Conservation (phyloP, 257 asterid species). For the Scutellaria baicalensis region DNA sequence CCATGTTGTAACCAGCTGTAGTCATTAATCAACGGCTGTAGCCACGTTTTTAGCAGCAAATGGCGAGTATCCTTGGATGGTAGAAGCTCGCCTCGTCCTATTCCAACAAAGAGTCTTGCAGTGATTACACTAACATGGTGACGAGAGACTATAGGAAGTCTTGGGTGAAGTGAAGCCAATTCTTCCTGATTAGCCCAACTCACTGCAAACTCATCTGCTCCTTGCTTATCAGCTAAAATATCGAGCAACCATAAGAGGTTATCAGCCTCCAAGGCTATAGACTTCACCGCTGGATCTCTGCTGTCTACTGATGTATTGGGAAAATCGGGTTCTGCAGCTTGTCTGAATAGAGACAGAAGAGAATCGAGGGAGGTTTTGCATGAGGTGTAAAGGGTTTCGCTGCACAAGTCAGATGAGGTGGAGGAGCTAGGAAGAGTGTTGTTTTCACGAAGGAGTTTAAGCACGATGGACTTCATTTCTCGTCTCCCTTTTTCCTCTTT, state of each 20-base stretch:
- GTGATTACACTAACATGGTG: conserved; percentile 71
- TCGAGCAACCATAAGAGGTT: conserved; percentile 84
- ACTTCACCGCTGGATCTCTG: conserved; percentile 38
- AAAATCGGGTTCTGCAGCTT: conserved; percentile 54
- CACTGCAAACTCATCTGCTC: conserved; percentile 67
- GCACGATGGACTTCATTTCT: conserved; percentile 75
- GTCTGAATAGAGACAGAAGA: conserved; percentile 49
- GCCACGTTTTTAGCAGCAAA: conserved; percentile 63
- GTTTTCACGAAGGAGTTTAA: conserved; percentile 73
- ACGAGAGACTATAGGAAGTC: conserved; percentile 42
- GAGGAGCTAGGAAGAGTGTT: conserved; percentile 48
- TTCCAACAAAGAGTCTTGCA: conserved; percentile 70
- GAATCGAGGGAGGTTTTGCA: conserved; percentile 59
- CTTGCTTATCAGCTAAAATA: conserved; percentile 57
- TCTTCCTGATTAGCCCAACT: conserved; percentile 68
- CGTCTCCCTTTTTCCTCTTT: conserved; percentile 82
- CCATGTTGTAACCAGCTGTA: conserved; percentile 85
- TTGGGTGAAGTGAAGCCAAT: conserved; percentile 50
- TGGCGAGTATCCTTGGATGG: conserved; percentile 73
- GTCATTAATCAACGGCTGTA: conserved; percentile 74
- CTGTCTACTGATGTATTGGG: conserved; percentile 7
- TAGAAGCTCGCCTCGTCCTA: conserved; percentile 84
- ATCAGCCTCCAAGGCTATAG: conserved; percentile 59
- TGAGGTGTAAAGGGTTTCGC: conserved; percentile 46
- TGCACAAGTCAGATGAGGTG: conserved; percentile 47